Evolutionary conservation across 805 yeast species (phyloP), one percentile per base, ranked within the genome.

Genomic region (Priceomyces haplophilus): DNA sequence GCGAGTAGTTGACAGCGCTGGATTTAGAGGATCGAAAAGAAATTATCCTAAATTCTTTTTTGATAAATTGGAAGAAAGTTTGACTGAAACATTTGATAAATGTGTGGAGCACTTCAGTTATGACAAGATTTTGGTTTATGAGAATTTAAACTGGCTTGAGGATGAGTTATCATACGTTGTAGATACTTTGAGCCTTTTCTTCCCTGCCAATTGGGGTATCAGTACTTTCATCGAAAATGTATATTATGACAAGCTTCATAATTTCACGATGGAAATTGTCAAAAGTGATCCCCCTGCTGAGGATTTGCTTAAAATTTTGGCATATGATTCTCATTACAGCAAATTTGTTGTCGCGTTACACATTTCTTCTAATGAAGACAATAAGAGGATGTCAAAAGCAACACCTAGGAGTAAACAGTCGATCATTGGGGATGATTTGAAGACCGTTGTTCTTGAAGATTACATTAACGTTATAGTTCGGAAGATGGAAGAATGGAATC

Each of bases 401-500:
- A 49, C 53, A 42, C 29, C 31, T 5, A 77, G 79, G 47, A 70
- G 66, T 16, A 57, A 72, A 34, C 67, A 75, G 48, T 69, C 93
- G 47, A 64, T 83, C 53, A 68, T 85, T 59, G 81, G 89, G 4
- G 89, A 82, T 31, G 83, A 81, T 23, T 79, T 83, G 49, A 88
- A 86, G 61, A 82, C 82, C 42, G 72, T 73, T 27, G 75, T 93
- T 8, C 73, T 90, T 53, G 83, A 80, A 42, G 97, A 91, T 56
- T 90, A 88, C 59, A 67, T 88, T 61, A 72, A 76, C 46, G 76
- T 89, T 49, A 80, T 88, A 41, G 77, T 83, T 2, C 64, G 64
- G 17, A 88, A 88, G 61, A 83, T 91, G 73, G 76, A 75, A 12
- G 95, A 88, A 64, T 93, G 98, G 98, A 79, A 88, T 61, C 60